Base-by-base conservation (phyloP, 768 basidiomycete species). In the Coprinopsis strossmayeri region DNA sequence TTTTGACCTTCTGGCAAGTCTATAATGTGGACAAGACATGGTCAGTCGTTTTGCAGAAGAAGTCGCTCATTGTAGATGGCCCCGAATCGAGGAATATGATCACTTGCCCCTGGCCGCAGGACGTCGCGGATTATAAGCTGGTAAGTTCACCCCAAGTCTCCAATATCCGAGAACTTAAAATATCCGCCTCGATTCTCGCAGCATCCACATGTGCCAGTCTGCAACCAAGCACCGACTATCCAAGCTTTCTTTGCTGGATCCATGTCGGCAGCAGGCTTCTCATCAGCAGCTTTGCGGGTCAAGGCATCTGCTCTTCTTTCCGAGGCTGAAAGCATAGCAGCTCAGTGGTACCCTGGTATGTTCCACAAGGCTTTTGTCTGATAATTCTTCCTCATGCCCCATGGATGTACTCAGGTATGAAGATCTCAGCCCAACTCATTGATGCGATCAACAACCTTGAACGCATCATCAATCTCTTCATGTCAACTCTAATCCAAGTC, bases 1-100 rank as follows among this genome's bases (percentile, higher is more conserved):
- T 88, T 48, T 63, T 82, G 32, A 74, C 87, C 0, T 91, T 91
- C 56, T 91, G 88, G 88, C 85, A 89, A 59, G 84, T 87, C 10
- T 91, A 81, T 64, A 78, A 79, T 57, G 69, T 90, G 54, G 88
- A 91, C 63, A 78, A 82, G 25, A 87, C 85, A 59, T 89, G 87
- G 85, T 87, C 87, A 18, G 80, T 83, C 3, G 76, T 80, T 9
- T 72, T 89, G 4, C 81, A 79, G 25, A 82, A 82, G 52, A 84
- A 86, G 3, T 68, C 72, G 9, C 69, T 80, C 34, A 78, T 90
- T 34, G 77, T 80, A 13, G 86, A 90, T 54, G 77, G 78, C 42
- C 68, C 73, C 28, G 74, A 79, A 47, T 68, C 74, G 10, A 74
- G 69, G 55, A 70, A 77, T 37, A 70, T 82, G 17, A 82, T 89